Evolutionary conservation across 108 stramenopile species (phyloP), one percentile per base, ranked within the genome.

Genomic region (Skeletonema grethae): DNA sequence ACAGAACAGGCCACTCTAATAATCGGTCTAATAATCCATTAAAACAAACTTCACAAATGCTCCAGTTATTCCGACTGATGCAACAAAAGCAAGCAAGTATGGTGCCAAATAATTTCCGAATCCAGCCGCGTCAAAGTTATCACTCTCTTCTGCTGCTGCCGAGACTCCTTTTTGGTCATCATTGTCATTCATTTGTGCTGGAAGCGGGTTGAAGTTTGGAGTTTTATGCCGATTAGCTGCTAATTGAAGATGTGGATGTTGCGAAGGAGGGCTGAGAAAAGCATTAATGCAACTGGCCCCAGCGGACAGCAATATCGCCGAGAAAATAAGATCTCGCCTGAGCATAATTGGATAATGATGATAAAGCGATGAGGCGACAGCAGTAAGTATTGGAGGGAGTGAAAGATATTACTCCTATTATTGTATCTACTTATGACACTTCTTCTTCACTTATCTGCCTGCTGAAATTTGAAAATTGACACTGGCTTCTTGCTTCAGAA

Each of bases 41-140:
- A 86, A 57, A 11, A 86, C 80, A 67, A 84, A 84, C 45, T 84
- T 83, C 63, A 86, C 65, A 63, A 86, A 81, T 2, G 57, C 80
- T 6, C 60, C 85, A n/a, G 85, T 86, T 7, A 73, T 83, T 38
- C 55, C 76, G 39, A 86, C 48, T 24, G 85, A 86, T 31, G 46
- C 76, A 20, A 86, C 24, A 34, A 79, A 39, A 2, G 85, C 83
- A 2, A 78, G 4, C 20, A 71, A 79, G 48, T 86, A 86, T 7
- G 85, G 85, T 15, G 43, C 82, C 43, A 86, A 36, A 35, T 86
- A 86, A 11, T 60, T 70, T 10, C 67, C 75, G 53, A 86, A 82
- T 18, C 85, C 82, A 57, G 70, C 61, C 10, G 70, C 85, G 67
- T 86, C 79, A 53, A 83, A 86, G 38, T 70, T 79, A 53, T 77